These are phyloP conservation scores for Viridothelium virens DNA, from an alignment of 495 filamentous ascomycete species.

Conservation along the genomic window DNA sequence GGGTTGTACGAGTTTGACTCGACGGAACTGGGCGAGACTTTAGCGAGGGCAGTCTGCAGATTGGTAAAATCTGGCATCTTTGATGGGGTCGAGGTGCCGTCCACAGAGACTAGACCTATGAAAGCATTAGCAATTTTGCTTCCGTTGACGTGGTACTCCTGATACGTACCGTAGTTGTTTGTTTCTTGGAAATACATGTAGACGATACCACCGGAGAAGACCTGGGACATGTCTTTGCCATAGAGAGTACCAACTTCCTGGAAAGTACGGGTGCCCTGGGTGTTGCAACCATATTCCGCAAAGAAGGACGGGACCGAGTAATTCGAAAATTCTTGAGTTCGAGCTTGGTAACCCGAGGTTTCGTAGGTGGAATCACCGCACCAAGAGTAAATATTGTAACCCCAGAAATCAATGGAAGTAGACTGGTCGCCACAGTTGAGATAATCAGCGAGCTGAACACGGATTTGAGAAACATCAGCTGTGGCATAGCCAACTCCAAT, in stretches of 20 bases:
- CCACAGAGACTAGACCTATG: constrained; percentile 58
- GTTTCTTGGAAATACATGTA: constrained; percentile 95
- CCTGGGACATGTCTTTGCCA: constrained; percentile 66
- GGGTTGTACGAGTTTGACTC: constrained; percentile 63
- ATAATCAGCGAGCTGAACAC: constrained; percentile 70
- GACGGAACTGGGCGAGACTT: constrained; percentile 56
- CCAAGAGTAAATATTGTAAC: constrained; percentile 99
- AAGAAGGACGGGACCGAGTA: constrained; percentile 95
- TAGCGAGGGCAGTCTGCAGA: constrained; percentile 62
- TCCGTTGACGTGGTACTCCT: neutral
- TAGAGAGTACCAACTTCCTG: constrained; percentile 82
- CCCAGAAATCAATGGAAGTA: constrained; percentile 85
- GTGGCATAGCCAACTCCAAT: constrained; percentile 94
- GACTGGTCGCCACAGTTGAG: constrained; percentile 73
- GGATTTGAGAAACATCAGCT: constrained; percentile 78
- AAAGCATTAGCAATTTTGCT: neutral
- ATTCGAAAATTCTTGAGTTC: constrained; percentile 73
- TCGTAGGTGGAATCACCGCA: constrained; percentile 72
- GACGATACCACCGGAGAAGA: constrained; percentile 90
- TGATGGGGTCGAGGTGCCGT: constrained; percentile 45
- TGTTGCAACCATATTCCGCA: constrained; percentile 96
- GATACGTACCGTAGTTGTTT: constrained; percentile 71
- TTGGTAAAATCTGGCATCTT: constrained; percentile 66
- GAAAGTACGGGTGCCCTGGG: constrained; percentile 64
- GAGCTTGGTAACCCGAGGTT: constrained; percentile 66